Evolutionary conservation across 495 filamentous ascomycete genomes (phyloP).

Genomic region (Penicillium desertorum): DNA sequence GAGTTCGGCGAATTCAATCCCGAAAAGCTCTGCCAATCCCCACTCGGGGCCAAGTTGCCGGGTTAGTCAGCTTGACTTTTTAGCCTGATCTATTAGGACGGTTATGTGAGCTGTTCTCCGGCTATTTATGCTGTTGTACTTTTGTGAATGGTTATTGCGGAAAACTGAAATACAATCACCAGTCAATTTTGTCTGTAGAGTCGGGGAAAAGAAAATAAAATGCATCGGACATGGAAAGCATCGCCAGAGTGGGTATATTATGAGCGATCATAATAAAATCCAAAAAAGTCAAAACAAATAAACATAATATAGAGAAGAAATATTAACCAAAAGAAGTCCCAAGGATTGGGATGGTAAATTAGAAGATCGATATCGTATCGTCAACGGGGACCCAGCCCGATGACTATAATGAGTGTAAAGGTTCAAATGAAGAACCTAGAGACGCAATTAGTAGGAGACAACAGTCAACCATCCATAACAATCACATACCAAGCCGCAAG

Average conservation of each 20-base stretch:
- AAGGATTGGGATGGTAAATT: conserved; percentile 8
- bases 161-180: not conserved
- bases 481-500: conserved; percentile 52
- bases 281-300: not conserved
- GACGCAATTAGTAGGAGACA: not conserved
- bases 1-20: not conserved
- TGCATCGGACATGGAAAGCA: not conserved
- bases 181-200: not conserved
- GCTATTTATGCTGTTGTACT: not conserved
- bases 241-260: conserved; percentile 9
- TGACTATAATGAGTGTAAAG: not conserved
- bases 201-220: not conserved
- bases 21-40: not conserved
- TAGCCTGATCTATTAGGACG: not conserved
- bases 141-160: not conserved
- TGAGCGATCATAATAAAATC: conserved; percentile 8
- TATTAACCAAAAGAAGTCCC: conserved; percentile 9
- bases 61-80: conserved; percentile 1
- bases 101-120: not conserved
- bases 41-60: not conserved
- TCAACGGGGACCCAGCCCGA: not conserved
- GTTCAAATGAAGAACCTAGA: conserved; percentile 8
- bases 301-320: conserved; percentile 10
- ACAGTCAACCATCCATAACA: conserved; percentile 3
- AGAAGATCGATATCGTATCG: conserved; percentile 5